Evolutionary conservation across 176 grass and related monocot genomes (phyloP).

Genomic region (Cenchrus americanus): DNA sequence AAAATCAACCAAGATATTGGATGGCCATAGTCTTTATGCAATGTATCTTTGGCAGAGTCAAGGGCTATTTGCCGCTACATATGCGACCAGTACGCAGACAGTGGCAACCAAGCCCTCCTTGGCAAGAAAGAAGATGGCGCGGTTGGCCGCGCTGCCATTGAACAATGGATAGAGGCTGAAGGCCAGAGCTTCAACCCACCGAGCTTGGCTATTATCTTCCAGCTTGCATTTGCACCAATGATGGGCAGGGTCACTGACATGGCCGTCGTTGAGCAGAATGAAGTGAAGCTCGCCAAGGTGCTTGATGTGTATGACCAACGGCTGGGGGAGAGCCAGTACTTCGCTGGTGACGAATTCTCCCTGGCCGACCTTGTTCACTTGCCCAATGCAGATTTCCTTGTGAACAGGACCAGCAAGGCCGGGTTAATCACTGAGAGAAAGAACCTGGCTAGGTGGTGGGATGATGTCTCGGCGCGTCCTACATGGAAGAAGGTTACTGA

Average conservation of each 20-base stretch:
- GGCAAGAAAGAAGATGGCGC: constrained; percentile 66
- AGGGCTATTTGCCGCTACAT: constrained; percentile 91
- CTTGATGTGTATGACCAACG: constrained; percentile 76
- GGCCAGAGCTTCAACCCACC: constrained; percentile 80
- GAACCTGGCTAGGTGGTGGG: constrained; percentile 88
- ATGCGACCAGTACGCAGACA: constrained; percentile 68
- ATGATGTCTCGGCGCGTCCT: constrained; percentile 65
- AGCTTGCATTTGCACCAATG: constrained; percentile 69
- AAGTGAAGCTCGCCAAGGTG: constrained; percentile 79
- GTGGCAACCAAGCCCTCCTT: constrained; percentile 61
- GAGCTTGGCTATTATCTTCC: constrained; percentile 72
- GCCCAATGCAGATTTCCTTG: constrained; percentile 73
- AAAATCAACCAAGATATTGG: not conserved
- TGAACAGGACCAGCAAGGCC: constrained; percentile 48
- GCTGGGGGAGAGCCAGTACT: constrained; percentile 70
- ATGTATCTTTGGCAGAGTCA: constrained; percentile 64
- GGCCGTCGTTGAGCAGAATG: constrained; percentile 62
- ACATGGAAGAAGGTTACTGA: constrained; percentile 80
- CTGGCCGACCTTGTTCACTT: constrained; percentile 82
- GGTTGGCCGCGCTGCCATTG: constrained; percentile 60
- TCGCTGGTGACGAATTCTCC: constrained; percentile 79
- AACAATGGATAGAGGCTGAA: constrained; percentile 92
- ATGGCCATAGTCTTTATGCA: constrained; percentile 19
- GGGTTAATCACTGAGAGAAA: constrained; percentile 64
- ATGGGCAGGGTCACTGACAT: constrained; percentile 68